A percentile compares a stretch with the other conserved stretches of the same genome.
These are phyloP conservation scores for Shiraia sp. DNA, from an alignment of 2,329 filamentous ascomycete genomes.

Conservation along the genomic window DNA sequence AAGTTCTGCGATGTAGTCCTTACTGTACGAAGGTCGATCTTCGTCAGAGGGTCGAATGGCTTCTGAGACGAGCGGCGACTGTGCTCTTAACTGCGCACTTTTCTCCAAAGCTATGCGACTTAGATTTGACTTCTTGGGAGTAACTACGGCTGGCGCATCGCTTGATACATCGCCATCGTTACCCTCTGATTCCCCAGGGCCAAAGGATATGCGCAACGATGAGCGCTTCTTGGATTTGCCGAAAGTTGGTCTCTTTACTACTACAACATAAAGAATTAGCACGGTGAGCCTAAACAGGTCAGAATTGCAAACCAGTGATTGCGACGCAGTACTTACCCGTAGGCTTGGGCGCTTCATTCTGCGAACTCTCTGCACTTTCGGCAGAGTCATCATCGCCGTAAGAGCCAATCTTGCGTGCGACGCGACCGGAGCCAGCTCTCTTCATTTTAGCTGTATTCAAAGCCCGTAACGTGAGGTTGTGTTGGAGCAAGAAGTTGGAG, in stretches of 20 bases:
- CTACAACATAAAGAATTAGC: slow-evolving; percentile 50
- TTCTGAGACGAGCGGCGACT: slow-evolving; percentile 52
- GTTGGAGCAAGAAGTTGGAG: background rate
- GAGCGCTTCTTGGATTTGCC: slow-evolving; percentile 71
- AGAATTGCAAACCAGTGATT: slow-evolving; percentile 30
- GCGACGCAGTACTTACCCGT: slow-evolving; percentile 47
- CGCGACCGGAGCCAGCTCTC: slow-evolving; percentile 61
- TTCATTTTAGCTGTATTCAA: slow-evolving; percentile 51
- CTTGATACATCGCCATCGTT: slow-evolving; percentile 57
- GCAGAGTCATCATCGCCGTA: slow-evolving; percentile 60
- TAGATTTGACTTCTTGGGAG: slow-evolving; percentile 65
- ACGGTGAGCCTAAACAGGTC: slow-evolving; percentile 42
- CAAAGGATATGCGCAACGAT: slow-evolving; percentile 77
- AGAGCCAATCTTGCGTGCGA: slow-evolving; percentile 76
- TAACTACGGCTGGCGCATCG: slow-evolving; percentile 55
- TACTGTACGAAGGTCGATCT: slow-evolving; percentile 78
- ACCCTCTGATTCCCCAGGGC: slow-evolving; percentile 58
- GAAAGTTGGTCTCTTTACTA: slow-evolving; percentile 57
- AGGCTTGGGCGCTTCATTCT: slow-evolving; percentile 34
- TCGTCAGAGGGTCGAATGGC: slow-evolving; percentile 61
- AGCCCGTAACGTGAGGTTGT: background rate
- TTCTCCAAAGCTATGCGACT: slow-evolving; percentile 69
- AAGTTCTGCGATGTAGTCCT: slow-evolving; percentile 83
- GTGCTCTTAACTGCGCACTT: slow-evolving; percentile 64
- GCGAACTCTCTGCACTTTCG: slow-evolving; percentile 34